phyloP scores from a whole-genome alignment of 805 yeast species.

The Wickerhamiella australiensis region DNA sequence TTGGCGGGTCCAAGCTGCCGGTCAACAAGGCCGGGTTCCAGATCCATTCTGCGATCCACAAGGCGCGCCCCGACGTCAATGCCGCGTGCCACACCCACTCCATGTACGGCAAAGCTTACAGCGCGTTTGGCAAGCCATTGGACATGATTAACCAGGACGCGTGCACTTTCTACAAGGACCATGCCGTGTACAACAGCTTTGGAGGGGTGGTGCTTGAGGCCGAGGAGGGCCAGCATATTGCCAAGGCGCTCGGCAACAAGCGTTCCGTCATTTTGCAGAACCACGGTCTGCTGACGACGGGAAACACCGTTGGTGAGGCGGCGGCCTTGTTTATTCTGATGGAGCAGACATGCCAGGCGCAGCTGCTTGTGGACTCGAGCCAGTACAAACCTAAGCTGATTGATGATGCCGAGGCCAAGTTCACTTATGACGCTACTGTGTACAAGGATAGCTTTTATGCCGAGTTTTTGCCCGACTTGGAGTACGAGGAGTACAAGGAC shows the following conservation, averaged over 20 bases:
- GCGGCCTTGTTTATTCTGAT: constrained; percentile 50
- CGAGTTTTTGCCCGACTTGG: constrained; percentile 63
- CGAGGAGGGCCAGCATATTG: constrained; percentile 51
- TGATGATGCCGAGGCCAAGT: constrained; percentile 53
- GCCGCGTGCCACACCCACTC: constrained; percentile 69
- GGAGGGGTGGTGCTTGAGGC: constrained; percentile 69
- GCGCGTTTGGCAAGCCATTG: constrained; percentile 51
- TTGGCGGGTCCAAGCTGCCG: constrained; percentile 45
- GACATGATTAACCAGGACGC: constrained; percentile 76
- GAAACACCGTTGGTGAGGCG: constrained; percentile 61
- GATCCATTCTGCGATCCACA: constrained; percentile 56
- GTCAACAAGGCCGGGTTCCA: constrained; percentile 61
- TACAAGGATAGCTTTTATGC: constrained; percentile 59
- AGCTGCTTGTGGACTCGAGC: constrained; percentile 49
- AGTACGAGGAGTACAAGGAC: constrained; percentile 31
- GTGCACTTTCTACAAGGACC: constrained; percentile 53
- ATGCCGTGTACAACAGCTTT: constrained; percentile 52
- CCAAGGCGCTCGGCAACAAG: constrained; percentile 44
- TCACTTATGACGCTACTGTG: constrained; percentile 45
- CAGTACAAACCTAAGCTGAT: constrained; percentile 36
- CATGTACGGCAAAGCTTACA: constrained; percentile 50
- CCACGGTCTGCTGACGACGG: constrained; percentile 64
- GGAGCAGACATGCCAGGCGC: constrained; percentile 57
- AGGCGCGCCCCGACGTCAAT: constrained; percentile 54
- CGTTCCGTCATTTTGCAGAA: constrained; percentile 52